phyloP scores from a whole-genome alignment of 164 flowering plant genomes.

The Aristolochia contorta region DNA sequence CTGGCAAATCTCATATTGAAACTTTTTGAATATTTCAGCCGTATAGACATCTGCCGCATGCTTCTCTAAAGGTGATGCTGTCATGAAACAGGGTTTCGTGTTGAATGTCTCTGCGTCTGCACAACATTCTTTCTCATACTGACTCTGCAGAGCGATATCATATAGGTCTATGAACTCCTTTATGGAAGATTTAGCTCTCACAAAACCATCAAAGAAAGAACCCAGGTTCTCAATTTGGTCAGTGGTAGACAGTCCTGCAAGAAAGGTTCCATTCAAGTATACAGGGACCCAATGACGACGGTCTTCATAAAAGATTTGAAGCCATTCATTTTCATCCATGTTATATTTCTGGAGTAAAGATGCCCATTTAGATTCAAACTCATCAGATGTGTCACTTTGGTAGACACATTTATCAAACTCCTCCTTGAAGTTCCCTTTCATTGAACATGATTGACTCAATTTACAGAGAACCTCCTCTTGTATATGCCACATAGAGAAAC shows the following conservation, averaged over 20 bases:
- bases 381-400: slow-evolving; percentile 8
- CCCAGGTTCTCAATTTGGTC: slow-evolving; percentile 3
- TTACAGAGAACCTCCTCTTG: slow-evolving; percentile 1
- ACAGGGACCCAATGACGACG: slow-evolving; percentile 13
- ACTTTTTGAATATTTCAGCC: slow-evolving; percentile 4
- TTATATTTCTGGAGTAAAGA: not conserved
- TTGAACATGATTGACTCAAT: slow-evolving; percentile 5
- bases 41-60: slow-evolving; percentile 12
- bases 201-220: slow-evolving; percentile 11
- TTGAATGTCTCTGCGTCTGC: slow-evolving; percentile 3
- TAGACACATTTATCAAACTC: slow-evolving; percentile 10
- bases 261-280: slow-evolving; percentile 8
- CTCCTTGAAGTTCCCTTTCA: slow-evolving; percentile 5
- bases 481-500: slow-evolving; percentile 7
- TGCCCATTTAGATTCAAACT: slow-evolving; percentile 11
- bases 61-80: slow-evolving; percentile 9
- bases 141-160: slow-evolving; percentile 3
- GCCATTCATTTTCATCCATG: slow-evolving; percentile 11
- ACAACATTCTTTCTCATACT: slow-evolving; percentile 5
- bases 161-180: slow-evolving; percentile 6
- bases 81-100: slow-evolving; percentile 6
- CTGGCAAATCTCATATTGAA: slow-evolving; percentile 8
- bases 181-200: slow-evolving; percentile 3
- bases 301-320: slow-evolving; percentile 4
- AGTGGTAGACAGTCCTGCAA: slow-evolving; percentile 9